These are phyloP conservation scores for Acmispon strigosus DNA, from an alignment of 306 rosid genomes.

Conservation along the genomic window DNA sequence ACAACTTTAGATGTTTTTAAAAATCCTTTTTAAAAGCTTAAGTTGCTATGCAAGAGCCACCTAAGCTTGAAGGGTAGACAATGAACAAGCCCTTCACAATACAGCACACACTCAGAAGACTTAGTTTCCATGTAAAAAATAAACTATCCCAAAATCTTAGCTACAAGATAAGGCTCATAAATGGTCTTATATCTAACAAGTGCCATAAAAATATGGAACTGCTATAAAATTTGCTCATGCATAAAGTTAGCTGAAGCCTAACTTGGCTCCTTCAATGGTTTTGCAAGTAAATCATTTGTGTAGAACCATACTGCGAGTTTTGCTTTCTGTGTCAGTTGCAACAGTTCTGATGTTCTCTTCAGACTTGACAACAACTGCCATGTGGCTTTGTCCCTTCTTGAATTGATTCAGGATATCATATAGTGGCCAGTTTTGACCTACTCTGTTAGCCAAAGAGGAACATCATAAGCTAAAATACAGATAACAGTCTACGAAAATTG, in stretches of 20 bases:
- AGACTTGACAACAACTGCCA: constrained; percentile 56
- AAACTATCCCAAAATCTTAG: not conserved
- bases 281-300: not conserved
- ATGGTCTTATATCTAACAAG: not conserved
- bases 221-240: not conserved
- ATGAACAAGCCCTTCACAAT: not conserved
- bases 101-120: not conserved
- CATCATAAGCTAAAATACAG: not conserved
- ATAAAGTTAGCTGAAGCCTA: not conserved
- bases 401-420: constrained; percentile 66
- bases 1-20: not conserved
- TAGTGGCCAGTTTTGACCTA: constrained; percentile 55
- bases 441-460: constrained; percentile 31
- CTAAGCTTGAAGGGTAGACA: not conserved
- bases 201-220: not conserved
- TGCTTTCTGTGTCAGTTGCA: constrained; percentile 17
- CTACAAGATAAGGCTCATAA: not conserved
- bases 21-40: not conserved
- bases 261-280: not conserved
- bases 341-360: constrained; percentile 18
- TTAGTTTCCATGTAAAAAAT: not conserved
- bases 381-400: constrained; percentile 58
- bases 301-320: not conserved
- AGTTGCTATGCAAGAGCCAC: not conserved
- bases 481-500: not conserved